Evolutionary conservation across 192 early-diverging fungal species (phyloP), one percentile per base, ranked within the genome.

Genomic region (Funneliformis mosseae): DNA sequence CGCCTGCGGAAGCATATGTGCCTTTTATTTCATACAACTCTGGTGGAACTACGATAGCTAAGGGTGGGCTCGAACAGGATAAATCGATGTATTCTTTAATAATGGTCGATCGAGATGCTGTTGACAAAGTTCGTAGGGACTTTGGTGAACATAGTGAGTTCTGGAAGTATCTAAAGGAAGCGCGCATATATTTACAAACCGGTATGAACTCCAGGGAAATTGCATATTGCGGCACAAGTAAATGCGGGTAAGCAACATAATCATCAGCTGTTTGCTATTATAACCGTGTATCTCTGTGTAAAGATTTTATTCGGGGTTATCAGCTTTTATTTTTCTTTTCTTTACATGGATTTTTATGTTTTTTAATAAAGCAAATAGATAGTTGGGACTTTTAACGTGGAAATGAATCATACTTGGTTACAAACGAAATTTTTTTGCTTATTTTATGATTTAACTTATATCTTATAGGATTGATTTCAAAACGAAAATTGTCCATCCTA

Each of bases 401-500:
- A 50, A 16, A 50, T 3, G 16, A 50, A 50, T 16, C 18, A 55
- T 55, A 55, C 18, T 21, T 55, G 50, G 50, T 16, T 55, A 55
- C 14, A 21, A 55, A 55, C 18, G 18, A 21, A 55, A 55, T 5
- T 21, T 18, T 55, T n/a, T 50, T 4, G 16, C 6, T 55, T 55
- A 21, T 55, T 55, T 6, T 21, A 55, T 55, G 18, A n/a, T 55
- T 55, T 55, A 7, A 21, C 50, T 55, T 55, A 55, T 21, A 55
- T 80, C 8, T 1, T 64, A 10, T 80, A 84, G 75, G 0, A 78
- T 83, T 16, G 87, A 91, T 39, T 42, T 84, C 1, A 79, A 76
- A 0, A 83, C 88, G 43, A 91, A 91, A 33, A 83, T 91, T 14
- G 80, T 91, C 4, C 90, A 91, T 69, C 90, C 90, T 0, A 91